Evolutionary conservation across 495 filamentous ascomycete genomes (phyloP), one percentile per base, ranked within the genome.

Genomic region (Pyrenula aspistea): DNA sequence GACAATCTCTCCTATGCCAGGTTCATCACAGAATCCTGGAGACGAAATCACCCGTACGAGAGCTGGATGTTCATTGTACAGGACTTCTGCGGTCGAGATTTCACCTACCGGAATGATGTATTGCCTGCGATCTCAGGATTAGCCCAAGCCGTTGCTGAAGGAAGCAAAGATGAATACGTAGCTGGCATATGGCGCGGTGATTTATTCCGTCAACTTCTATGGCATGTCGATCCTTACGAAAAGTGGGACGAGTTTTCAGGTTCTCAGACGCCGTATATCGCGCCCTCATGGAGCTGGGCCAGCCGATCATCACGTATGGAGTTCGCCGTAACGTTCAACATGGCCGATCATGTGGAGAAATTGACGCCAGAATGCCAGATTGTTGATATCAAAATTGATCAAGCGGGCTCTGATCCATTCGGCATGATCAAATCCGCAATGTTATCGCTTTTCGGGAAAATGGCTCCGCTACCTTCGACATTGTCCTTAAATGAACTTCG

Each of bases 211-310:
- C 8, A 19, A 4, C 50, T 52, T 8, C 22, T 52, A 20, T 52
- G 50, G 22, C 8, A 8, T 4, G 8, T 52, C 22, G 22, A 8
- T 24, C 50, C 50, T 24, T 8, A 52, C 8, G 8, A 8, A 8
- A 20, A 21, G 8, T 52, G 50, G 50, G 19, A 52, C 8, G 50
- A 52, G 4, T 24, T 52, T 52, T 52, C 20, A 24, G 19, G 8
- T 20, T 10, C 19, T 21, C 22, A 8, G 50, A 24, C 8, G 8
- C 50, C 50, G 20, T 52, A 52, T 24, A 20, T 52, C 8, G 50
- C 50, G 19, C 50, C 50, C 20, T 52, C 50, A 10, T 52, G 50
- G 50, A 52, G 50, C 50, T 52, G 50, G 50, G 50, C 50, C 4
- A 52, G 50, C 22, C 50, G 50, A 52, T 20, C 19, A 4, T 8